A percentile compares a stretch with the other conserved stretches of the same genome.
Evolutionary conservation across 768 basidiomycete genomes (phyloP).

Genomic region (Gloeostereum incarnatum): DNA sequence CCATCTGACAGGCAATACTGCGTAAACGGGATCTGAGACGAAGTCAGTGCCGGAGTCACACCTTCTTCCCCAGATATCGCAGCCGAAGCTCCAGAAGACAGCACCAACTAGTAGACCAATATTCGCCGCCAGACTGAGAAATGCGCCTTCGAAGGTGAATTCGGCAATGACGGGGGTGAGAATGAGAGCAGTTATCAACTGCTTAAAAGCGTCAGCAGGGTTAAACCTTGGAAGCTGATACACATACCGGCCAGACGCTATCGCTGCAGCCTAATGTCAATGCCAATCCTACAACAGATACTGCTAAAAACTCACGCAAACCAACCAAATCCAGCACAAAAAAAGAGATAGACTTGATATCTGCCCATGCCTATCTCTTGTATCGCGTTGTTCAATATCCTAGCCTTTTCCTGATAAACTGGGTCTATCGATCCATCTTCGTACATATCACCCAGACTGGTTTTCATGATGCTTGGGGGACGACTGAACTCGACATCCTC

Average conservation of each 20-base stretch:
- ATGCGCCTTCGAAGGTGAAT: slow-evolving; percentile 51
- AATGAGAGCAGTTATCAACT: slow-evolving; percentile 62
- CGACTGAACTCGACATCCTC: no score
- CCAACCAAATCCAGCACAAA: slow-evolving; percentile 70
- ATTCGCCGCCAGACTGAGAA: slow-evolving; percentile 62
- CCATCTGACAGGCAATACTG: slow-evolving; percentile 25
- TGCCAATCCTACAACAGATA: no score
- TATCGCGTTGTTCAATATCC: slow-evolving; percentile 47
- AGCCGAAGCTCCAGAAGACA: slow-evolving; percentile 57
- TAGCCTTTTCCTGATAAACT: slow-evolving; percentile 48
- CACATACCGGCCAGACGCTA: slow-evolving; percentile 62
- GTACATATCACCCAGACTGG: slow-evolving; percentile 12
- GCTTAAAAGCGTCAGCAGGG: not conserved
- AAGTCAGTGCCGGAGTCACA: slow-evolving; percentile 13
- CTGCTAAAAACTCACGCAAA: slow-evolving; percentile 44
- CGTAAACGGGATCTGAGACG: not conserved
- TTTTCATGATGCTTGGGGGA: no score
- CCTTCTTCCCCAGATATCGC: slow-evolving; percentile 67
- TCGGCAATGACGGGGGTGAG: slow-evolving; percentile 55
- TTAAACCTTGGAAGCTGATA: slow-evolving; percentile 1
- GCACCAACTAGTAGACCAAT: slow-evolving; percentile 65
- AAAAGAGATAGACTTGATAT: slow-evolving; percentile 56
- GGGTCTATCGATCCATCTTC: slow-evolving; percentile 32
- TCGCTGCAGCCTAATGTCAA: slow-evolving; percentile 29
- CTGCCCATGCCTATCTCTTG: slow-evolving; percentile 67